phyloP scores from a whole-genome alignment of 2,329 filamentous ascomycete species.

The Neocatenulostroma microsporum region DNA sequence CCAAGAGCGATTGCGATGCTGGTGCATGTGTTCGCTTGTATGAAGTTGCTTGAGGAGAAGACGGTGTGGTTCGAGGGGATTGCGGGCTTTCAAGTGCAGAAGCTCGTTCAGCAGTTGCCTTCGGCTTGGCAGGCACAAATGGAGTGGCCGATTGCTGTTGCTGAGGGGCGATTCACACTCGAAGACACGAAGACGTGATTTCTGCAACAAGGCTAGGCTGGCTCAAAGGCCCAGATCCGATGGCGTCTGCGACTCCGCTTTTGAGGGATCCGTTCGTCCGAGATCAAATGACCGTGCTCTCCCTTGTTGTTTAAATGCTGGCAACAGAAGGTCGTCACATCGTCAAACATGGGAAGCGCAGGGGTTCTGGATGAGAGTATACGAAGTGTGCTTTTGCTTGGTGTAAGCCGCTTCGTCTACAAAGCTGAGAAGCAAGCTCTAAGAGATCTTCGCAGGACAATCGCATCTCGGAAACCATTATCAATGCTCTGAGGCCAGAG shows the following conservation, averaged over 20 bases:
- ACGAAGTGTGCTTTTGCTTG: slow-evolving; percentile 12
- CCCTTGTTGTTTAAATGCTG: too few relatives aligned
- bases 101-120: slow-evolving; percentile 14
- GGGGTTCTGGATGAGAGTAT: slow-evolving; percentile 2
- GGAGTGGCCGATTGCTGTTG: slow-evolving; percentile 18
- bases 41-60: slow-evolving; percentile 18
- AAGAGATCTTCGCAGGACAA: slow-evolving; percentile 14
- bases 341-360: not conserved
- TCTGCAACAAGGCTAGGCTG: too few relatives aligned
- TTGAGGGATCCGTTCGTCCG: too few relatives aligned
- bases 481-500: slow-evolving; percentile 6
- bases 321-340: too few relatives aligned
- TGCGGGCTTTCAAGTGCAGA: slow-evolving; percentile 18
- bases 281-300: too few relatives aligned
- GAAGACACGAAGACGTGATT: too few relatives aligned
- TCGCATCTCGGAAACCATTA: slow-evolving; percentile 13
- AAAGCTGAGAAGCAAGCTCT: slow-evolving; percentile 1
- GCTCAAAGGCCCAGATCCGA: too few relatives aligned
- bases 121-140: slow-evolving; percentile 17
- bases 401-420: slow-evolving; percentile 10
- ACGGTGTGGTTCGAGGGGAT: slow-evolving; percentile 20
- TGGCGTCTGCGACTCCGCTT: too few relatives aligned
- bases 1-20: slow-evolving; percentile 20
- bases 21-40: slow-evolving; percentile 19
- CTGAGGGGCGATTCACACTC: too few relatives aligned